Base-by-base conservation (phyloP, 2,329 filamentous ascomycete species). In the Westerdykella ornata region DNA sequence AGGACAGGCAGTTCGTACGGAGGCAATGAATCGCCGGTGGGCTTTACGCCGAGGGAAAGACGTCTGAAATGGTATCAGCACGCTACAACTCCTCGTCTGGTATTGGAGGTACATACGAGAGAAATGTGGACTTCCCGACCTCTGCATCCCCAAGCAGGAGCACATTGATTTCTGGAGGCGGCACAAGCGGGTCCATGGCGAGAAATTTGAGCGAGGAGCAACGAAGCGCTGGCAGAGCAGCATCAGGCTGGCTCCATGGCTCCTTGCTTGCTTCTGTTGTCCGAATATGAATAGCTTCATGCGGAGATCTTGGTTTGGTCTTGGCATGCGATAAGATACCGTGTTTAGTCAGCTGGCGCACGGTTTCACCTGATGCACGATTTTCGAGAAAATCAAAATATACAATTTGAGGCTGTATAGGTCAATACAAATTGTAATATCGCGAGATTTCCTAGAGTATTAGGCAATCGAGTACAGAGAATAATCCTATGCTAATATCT, bases 81-180 rank as follows among this genome's bases (percentile, higher is more conserved):
- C 3, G 17, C 5, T 8, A 14, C 3, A 8, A 28, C 8, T 33
- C 12, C 4, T n/a, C 11, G 35, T n/a, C 9, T 52, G 49, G 46
- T 45, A 20, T 39, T 19, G 36, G 33, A n/a, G 35, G 19, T 39
- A 73, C 76, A 60, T 68, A 80, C 75, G 77, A 77, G 46, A 82
- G 62, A 47, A 82, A 81, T 8, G 76, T 78, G 38, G 78, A 77
- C 62, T 81, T 82, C 43, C 78, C 78, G 35, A 78, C 76, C 38
- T 73, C 76, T 29, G 71, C 56, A 44, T 81, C 78, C 39, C 78
- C 78, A 2, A 82, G 66, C 13, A 82, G 65, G 5, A 82, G 68
- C 37, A 82, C 71, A 17, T 65, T 69, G 29, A 75, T 56, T 31
- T 68, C 62, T 16, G 67, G 66, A n/a, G 59, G 59, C 7, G 57